Evolutionary conservation across 805 yeast species (phyloP).

Genomic region (Ogataea kodamae): DNA sequence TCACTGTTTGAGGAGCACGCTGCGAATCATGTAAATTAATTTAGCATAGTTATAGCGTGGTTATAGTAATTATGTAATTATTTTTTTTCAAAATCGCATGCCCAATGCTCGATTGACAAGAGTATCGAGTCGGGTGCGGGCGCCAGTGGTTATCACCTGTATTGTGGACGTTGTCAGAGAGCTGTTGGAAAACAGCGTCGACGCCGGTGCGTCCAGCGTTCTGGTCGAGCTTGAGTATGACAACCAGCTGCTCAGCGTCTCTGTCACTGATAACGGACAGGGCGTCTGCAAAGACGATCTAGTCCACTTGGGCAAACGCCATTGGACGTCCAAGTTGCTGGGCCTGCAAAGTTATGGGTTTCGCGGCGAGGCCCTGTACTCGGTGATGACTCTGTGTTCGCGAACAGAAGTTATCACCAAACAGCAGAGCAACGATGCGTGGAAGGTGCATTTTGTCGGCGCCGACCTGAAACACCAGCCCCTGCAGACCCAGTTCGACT

Average conservation of each 20-base stretch:
- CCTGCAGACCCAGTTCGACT: neutral
- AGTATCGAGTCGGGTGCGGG: constrained; percentile 1
- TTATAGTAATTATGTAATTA: no score
- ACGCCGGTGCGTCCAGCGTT: constrained; percentile 45
- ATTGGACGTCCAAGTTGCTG: constrained; percentile 54
- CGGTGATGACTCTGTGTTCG: constrained; percentile 46
- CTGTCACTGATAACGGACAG: constrained; percentile 64
- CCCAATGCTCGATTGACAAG: constrained; percentile 2
- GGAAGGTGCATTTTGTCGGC: constrained; percentile 24
- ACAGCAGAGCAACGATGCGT: constrained; percentile 33
- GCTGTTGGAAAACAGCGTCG: constrained; percentile 52
- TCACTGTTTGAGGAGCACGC: constrained; percentile 1
- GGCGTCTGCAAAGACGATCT: constrained; percentile 59
- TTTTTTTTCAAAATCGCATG: no score
- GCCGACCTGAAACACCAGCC: constrained; percentile 4
- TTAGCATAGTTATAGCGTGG: no score
- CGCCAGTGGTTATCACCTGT: constrained; percentile 1
- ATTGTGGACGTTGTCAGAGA: constrained; percentile 42
- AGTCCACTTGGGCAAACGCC: constrained; percentile 41
- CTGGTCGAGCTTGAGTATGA: constrained; percentile 21
- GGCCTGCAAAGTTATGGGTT: constrained; percentile 54
- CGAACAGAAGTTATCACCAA: constrained; percentile 44
- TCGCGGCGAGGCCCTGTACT: constrained; percentile 66
- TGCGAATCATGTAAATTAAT: no score
- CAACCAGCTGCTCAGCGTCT: constrained; percentile 31